phyloP scores from a whole-genome alignment of 1,284 basidiomycete genomes.

The Fomes fomentarius region DNA sequence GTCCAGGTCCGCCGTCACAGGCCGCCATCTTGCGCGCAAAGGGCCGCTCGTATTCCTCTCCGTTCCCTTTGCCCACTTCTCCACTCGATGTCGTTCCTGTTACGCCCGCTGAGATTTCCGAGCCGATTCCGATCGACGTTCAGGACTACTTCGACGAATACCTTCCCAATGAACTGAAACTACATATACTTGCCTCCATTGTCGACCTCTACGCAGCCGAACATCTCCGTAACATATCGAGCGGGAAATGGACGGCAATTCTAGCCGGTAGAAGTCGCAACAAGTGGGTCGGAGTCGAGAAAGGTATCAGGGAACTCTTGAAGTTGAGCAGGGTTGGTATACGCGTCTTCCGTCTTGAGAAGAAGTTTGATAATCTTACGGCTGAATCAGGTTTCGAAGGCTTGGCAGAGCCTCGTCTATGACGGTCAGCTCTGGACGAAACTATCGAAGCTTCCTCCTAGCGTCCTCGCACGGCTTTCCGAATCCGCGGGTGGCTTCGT shows the following conservation, averaged over 20 bases:
- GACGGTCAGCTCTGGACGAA: constrained; percentile 88
- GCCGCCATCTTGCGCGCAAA: constrained; percentile 44
- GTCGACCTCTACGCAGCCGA: constrained; percentile 59
- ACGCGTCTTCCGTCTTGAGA: constrained; percentile 25
- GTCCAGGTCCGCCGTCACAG: constrained; percentile 25
- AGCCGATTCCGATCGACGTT: constrained; percentile 48
- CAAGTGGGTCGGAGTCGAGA: constrained; percentile 74
- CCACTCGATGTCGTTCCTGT: constrained; percentile 56
- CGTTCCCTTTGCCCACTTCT: constrained; percentile 54
- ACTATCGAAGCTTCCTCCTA: constrained; percentile 56
- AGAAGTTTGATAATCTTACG: constrained; percentile 20
- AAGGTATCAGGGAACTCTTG: constrained; percentile 77
- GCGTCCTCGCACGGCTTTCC: constrained; percentile 53
- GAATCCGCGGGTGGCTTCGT: constrained; percentile 69
- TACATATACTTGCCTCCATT: constrained; percentile 63
- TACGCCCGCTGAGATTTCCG: constrained; percentile 48
- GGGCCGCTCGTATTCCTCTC: constrained; percentile 65
- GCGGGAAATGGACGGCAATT: constrained; percentile 57
- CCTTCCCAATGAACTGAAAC: constrained; percentile 75
- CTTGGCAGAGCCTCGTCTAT: constrained; percentile 78
- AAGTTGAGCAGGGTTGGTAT: constrained; percentile 71
- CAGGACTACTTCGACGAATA: constrained; percentile 62
- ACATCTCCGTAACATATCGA: constrained; percentile 43
- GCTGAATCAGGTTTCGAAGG: constrained; percentile 71
- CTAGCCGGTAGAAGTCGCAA: constrained; percentile 58